Percentiles rank a stretch among this genome's conserved stretches.
phyloP scores from a whole-genome alignment of 306 rosid species.

The Trifolium fragiferum region DNA sequence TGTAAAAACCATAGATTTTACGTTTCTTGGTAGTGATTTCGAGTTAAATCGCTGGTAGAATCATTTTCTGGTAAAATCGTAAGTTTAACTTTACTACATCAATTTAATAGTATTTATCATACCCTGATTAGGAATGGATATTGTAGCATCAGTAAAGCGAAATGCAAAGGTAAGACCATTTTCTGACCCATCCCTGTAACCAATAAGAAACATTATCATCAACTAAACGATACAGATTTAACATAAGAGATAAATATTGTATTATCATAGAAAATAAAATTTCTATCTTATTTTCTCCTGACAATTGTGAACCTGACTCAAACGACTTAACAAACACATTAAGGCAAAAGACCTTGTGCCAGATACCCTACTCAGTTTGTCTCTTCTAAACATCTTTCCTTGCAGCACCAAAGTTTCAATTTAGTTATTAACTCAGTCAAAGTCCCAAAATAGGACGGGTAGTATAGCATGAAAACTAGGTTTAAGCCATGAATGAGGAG shows the following conservation, averaged over 20 bases:
- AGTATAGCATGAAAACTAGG: neutral
- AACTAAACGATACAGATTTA: constrained; percentile 14
- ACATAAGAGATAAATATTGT: constrained; percentile 30
- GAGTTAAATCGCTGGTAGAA: too few relatives aligned
- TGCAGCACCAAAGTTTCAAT: neutral
- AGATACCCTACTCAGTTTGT: neutral
- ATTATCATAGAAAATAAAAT: constrained; percentile 1
- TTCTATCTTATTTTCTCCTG: neutral
- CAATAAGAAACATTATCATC: constrained; percentile 36
- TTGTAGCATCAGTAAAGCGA: constrained; percentile 93
- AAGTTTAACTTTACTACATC: constrained; percentile 26
- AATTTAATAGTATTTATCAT: constrained; percentile 42
- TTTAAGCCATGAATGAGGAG: neutral
- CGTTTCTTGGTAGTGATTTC: too few relatives aligned
- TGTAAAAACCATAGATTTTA: too few relatives aligned
- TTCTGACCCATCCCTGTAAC: constrained; percentile 80
- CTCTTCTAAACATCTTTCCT: neutral
- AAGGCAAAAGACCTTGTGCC: neutral
- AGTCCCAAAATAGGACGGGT: neutral
- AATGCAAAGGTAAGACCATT: constrained; percentile 98
- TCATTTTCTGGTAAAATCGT: too few relatives aligned
- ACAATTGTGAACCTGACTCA: neutral
- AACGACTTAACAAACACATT: neutral
- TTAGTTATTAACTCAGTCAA: neutral
- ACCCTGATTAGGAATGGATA: constrained; percentile 92